phyloP scores from a whole-genome alignment of 1,284 basidiomycete genomes.

The Ustilago esculenta region DNA sequence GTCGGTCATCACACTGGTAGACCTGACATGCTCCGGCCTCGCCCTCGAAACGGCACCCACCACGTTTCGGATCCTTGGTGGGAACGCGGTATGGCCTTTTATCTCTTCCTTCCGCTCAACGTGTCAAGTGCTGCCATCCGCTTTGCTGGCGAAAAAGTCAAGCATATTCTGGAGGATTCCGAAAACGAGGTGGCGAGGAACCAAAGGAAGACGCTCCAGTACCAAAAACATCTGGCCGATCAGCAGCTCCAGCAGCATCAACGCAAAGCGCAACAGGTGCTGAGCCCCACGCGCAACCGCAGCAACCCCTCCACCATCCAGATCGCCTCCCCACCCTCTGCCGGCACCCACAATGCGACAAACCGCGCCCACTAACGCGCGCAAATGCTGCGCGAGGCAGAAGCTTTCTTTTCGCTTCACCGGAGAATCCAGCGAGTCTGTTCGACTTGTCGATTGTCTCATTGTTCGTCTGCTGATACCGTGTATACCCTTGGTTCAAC shows the following conservation, averaged over 20 bases:
- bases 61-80: constrained; percentile 42
- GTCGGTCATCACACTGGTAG: background rate
- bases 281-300: constrained; percentile 18
- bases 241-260: constrained; percentile 41
- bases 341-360: too few species aligned
- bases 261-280: constrained; percentile 21
- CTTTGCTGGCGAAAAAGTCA: constrained; percentile 47
- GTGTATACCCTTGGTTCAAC: background rate
- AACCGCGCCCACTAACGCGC: too few species aligned
- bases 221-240: constrained; percentile 43
- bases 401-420: too few species aligned
- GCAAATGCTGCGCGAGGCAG: too few species aligned
- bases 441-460: too few species aligned
- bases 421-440: too few species aligned
- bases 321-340: constrained; percentile 10
- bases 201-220: constrained; percentile 34
- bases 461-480: too few species aligned
- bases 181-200: constrained; percentile 34
- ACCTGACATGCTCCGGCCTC: background rate
- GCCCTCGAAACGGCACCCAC: constrained; percentile 12
- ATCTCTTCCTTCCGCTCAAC: constrained; percentile 53
- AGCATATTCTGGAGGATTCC: constrained; percentile 33
- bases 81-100: constrained; percentile 47
- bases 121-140: constrained; percentile 41
- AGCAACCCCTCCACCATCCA: constrained; percentile 13